Conservation (phyloP, 2,329 filamentous ascomycete species). For the Fusarium sacchari region DNA sequence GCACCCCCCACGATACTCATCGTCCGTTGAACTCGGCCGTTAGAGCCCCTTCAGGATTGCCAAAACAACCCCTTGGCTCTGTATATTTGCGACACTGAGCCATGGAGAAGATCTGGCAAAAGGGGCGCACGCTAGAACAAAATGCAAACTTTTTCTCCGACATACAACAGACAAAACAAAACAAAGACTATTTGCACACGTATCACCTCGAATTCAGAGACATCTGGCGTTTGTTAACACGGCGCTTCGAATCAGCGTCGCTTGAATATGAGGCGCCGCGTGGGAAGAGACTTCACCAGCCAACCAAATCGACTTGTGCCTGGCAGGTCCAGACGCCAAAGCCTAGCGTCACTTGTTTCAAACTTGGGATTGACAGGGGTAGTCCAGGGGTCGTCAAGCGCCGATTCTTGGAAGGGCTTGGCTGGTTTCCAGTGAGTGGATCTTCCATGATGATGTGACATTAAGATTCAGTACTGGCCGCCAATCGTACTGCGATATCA, state of each 20-base stretch:
- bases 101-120: background rate
- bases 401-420: slow-evolving; percentile 27
- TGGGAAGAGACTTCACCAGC: slow-evolving; percentile 13
- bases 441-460: slow-evolving; percentile 25
- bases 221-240: slow-evolving; percentile 7
- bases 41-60: slow-evolving; percentile 35
- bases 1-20: slow-evolving; percentile 28
- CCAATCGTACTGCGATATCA: slow-evolving; percentile 21
- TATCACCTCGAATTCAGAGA: slow-evolving; percentile 3
- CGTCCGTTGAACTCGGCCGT: slow-evolving; percentile 33
- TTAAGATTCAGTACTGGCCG: slow-evolving; percentile 19
- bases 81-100: slow-evolving; percentile 18
- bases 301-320: slow-evolving; percentile 33
- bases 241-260: slow-evolving; percentile 30
- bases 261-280: slow-evolving; percentile 16
- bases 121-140: background rate
- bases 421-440: slow-evolving; percentile 39
- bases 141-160: slow-evolving; percentile 15
- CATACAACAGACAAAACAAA: slow-evolving; percentile 6
- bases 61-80: slow-evolving; percentile 33
- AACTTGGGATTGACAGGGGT: slow-evolving; percentile 23
- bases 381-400: slow-evolving; percentile 34
- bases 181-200: slow-evolving; percentile 3
- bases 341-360: slow-evolving; percentile 36
- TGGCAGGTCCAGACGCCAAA: slow-evolving; percentile 32